phyloP scores from a whole-genome alignment of 768 basidiomycete genomes.

The Boletus vermiculosoides region DNA sequence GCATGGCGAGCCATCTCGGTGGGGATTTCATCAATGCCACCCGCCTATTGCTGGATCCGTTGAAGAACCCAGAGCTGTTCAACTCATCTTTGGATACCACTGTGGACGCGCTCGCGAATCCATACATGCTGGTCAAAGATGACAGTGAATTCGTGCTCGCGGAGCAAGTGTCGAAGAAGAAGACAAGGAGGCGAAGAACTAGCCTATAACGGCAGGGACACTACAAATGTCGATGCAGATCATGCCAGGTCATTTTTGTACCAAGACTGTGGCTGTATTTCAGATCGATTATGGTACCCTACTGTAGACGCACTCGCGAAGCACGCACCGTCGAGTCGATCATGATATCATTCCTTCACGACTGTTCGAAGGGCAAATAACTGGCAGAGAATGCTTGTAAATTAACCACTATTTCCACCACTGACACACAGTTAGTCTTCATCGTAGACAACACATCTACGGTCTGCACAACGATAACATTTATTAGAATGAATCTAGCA shows the following conservation, averaged over 20 bases:
- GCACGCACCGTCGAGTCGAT: too few species aligned
- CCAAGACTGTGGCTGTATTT: too few species aligned
- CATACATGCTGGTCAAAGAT: background rate
- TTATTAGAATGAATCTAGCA: constrained; percentile 32
- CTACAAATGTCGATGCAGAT: too few species aligned
- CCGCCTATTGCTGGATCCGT: background rate
- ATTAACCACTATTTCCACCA: background rate
- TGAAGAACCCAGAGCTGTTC: constrained; percentile 5
- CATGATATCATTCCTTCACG: background rate
- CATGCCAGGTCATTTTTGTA: too few species aligned
- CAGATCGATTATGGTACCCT: too few species aligned
- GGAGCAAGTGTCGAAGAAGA: too few species aligned
- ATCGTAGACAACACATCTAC: background rate
- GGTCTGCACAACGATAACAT: constrained; percentile 21
- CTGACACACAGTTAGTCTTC: too few species aligned
- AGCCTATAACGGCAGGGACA: too few species aligned
- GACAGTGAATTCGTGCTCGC: too few species aligned
- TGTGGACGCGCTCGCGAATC: background rate
- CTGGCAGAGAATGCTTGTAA: background rate
- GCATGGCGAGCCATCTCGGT: background rate
- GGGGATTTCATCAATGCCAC: constrained; percentile 4
- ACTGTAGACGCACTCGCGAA: too few species aligned
- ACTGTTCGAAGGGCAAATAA: background rate
- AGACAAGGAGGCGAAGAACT: too few species aligned
- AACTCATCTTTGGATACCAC: background rate